phyloP scores from a whole-genome alignment of 1,284 basidiomycete species.

The Trametes sp. region DNA sequence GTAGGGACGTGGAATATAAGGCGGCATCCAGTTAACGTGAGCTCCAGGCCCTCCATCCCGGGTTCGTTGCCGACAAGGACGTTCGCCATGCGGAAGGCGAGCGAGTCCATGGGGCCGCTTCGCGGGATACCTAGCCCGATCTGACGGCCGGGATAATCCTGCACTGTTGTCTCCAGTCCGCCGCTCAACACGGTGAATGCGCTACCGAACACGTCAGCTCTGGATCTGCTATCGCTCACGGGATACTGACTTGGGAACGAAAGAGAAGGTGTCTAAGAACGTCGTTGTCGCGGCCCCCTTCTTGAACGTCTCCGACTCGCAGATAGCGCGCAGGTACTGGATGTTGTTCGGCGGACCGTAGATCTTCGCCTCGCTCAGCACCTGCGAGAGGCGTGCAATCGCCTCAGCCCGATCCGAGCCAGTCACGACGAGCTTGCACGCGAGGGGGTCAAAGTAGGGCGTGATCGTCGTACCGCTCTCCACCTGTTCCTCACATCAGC shows the following conservation, averaged over 20 bases:
- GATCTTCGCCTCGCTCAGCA: slow-evolving; percentile 48
- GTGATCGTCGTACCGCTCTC: slow-evolving; percentile 59
- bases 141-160: slow-evolving; percentile 68
- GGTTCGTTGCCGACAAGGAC: slow-evolving; percentile 64
- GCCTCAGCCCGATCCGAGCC: slow-evolving; percentile 52
- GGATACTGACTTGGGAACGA: slow-evolving; percentile 48
- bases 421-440: slow-evolving; percentile 61
- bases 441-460: slow-evolving; percentile 64
- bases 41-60: slow-evolving; percentile 66
- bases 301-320: slow-evolving; percentile 50
- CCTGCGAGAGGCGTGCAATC: slow-evolving; percentile 46
- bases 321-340: slow-evolving; percentile 57
- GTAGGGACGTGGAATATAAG: slow-evolving; percentile 55
- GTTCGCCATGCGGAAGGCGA: slow-evolving; percentile 68
- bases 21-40: slow-evolving; percentile 43
- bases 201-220: slow-evolving; percentile 35
- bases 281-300: slow-evolving; percentile 60
- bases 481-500: slow-evolving; percentile 24
- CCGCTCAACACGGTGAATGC: slow-evolving; percentile 64
- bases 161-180: slow-evolving; percentile 68
- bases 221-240: neutral
- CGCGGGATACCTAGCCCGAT: slow-evolving; percentile 69
- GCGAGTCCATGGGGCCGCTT: slow-evolving; percentile 72
- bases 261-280: slow-evolving; percentile 59
- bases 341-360: slow-evolving; percentile 65